Base-by-base conservation (phyloP, 257 asterid genomes). In the Leptodermis oblonga region DNA sequence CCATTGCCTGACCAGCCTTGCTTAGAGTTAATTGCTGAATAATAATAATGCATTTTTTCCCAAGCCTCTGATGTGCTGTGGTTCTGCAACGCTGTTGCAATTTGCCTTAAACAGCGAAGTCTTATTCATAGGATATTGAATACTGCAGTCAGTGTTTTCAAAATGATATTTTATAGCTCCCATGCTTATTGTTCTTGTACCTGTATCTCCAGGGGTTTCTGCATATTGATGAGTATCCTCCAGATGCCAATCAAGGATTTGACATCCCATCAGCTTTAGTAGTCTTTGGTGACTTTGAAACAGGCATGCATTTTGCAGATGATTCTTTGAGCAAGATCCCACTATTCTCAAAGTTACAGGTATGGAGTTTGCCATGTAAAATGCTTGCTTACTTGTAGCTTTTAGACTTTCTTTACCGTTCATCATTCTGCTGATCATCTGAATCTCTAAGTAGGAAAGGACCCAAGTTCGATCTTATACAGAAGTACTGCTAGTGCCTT, bases 201-300 rank as follows among this genome's bases (percentile, higher is more conserved):
- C 75, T 56, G 18, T 68, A 46, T 41, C 46, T 22, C 12, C 93
- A 94, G 98, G 99, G 97, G 20, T 91, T 94, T 85, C 93, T 94
- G 69, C 98, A 94, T 76, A 94, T 91, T 48, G 97, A 92, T 61
- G 98, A 94, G 72, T 94, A 94, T 80, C 98, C 99, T 76, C 95
- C 98, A 30, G 99, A 91, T 87, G 98, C 99, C 67, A 89, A 94
- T 80, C 99, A 94, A 84, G 99, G 99, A 37, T 94, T 94, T 56
- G 99, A 89, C 81, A 94, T 94, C 76, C 97, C 99, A 66, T 91
- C 99, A 75, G 97, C 97, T 48, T 76, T 91, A 41, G 76, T 94
- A 66, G 85, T 68, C 85, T 91, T 87, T 63, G 65, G 79, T 10
- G 95, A 84, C 84, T 82, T 85, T 68, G 71, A 36, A 61, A 75